Evolutionary conservation across 1,284 basidiomycete genomes (phyloP).

Genomic region (Ustilago loliicola): DNA sequence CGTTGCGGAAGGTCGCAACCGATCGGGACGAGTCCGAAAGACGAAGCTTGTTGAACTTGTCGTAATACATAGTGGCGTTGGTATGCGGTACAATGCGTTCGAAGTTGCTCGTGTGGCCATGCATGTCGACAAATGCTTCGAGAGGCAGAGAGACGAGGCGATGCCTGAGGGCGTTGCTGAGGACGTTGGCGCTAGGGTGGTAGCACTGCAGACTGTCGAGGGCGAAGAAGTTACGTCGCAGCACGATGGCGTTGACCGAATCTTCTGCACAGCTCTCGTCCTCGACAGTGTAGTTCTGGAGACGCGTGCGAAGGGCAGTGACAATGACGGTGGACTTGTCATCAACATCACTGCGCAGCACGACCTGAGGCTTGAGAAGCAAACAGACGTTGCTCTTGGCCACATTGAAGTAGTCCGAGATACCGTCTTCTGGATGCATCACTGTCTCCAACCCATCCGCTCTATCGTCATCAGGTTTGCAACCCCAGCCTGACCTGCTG

Average conservation of each 20-base stretch:
- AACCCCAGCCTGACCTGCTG: constrained; percentile 35
- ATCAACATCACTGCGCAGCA: constrained; percentile 79
- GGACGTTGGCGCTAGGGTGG: constrained; percentile 75
- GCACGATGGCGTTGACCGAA: constrained; percentile 85
- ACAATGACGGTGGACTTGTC: constrained; percentile 80
- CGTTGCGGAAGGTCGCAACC: constrained; percentile 60
- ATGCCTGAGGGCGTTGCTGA: constrained; percentile 63
- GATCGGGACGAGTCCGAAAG: constrained; percentile 80
- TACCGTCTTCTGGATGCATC: constrained; percentile 56
- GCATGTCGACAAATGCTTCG: constrained; percentile 76
- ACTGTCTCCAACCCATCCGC: constrained; percentile 17
- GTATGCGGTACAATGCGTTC: constrained; percentile 92
- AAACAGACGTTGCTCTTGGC: constrained; percentile 82
- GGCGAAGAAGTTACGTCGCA: constrained; percentile 83
- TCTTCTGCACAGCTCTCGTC: constrained; percentile 85
- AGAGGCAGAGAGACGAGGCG: constrained; percentile 78
- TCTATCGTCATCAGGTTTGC: constrained; percentile 13
- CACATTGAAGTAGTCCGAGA: constrained; percentile 72
- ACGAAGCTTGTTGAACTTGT: constrained; percentile 83
- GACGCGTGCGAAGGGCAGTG: constrained; percentile 83
- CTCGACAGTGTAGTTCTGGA: constrained; percentile 85
- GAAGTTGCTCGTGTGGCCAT: constrained; percentile 53
- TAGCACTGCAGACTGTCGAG: constrained; percentile 89
- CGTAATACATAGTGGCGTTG: constrained; percentile 86
- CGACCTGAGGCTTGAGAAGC: constrained; percentile 90